phyloP scores from a whole-genome alignment of 176 grass and related monocot genomes.

The Luzula sylvatica region DNA sequence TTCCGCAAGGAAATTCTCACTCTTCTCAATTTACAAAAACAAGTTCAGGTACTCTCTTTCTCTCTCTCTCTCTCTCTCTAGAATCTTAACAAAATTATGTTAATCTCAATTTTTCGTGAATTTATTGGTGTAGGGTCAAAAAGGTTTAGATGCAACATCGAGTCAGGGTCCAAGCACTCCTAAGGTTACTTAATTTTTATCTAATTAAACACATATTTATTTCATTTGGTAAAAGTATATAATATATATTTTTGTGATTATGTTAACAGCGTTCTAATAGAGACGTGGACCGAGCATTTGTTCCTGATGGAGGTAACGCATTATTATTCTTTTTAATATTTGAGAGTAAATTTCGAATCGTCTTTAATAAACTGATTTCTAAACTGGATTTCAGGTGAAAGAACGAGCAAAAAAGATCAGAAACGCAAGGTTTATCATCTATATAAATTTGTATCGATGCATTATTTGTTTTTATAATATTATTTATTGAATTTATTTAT shows the following conservation, averaged over 20 bases:
- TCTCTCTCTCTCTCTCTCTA: no score
- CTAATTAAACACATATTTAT: no score
- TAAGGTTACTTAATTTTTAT: slow-evolving; percentile 41
- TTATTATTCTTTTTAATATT: slow-evolving; percentile 3
- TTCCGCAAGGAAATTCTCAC: slow-evolving; percentile 96
- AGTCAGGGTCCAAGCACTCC: slow-evolving; percentile 79
- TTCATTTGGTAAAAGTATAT: slow-evolving; percentile 4
- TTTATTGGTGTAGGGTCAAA: slow-evolving; percentile 69
- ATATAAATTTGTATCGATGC: background rate
- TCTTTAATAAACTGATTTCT: slow-evolving; percentile 16
- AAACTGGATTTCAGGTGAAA: slow-evolving; percentile 53
- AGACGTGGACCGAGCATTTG: slow-evolving; percentile 61
- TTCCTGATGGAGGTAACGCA: slow-evolving; percentile 76
- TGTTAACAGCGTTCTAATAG: slow-evolving; percentile 67
- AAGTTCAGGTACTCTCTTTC: slow-evolving; percentile 63
- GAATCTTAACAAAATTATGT: no score
- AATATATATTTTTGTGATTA: slow-evolving; percentile 14
- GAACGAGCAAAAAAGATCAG: slow-evolving; percentile 72
- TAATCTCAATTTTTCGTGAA: no score
- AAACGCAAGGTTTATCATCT: slow-evolving; percentile 73
- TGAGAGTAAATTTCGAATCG: slow-evolving; percentile 9
- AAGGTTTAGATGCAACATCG: slow-evolving; percentile 66
- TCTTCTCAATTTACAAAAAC: slow-evolving; percentile 93
- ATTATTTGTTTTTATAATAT: slow-evolving; percentile 5
- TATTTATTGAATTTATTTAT: slow-evolving; percentile 2